Percentiles rank a stretch among this genome's conserved stretches.
phyloP scores from a whole-genome alignment of 108 stramenopile genomes.

The Skeletonema tropicum region DNA sequence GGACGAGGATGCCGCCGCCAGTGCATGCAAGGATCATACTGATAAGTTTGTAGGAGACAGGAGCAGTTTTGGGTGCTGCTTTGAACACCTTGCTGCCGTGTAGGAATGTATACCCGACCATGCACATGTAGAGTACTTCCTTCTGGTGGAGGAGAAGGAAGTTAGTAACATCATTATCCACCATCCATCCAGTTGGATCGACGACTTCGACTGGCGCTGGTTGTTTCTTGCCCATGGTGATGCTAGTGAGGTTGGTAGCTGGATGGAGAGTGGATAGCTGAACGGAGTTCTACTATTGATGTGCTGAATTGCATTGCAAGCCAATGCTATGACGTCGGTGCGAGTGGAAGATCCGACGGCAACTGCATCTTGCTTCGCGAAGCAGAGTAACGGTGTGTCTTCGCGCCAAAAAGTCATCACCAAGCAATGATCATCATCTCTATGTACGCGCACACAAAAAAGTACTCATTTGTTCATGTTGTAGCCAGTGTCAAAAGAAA shows the following conservation, averaged over 20 bases:
- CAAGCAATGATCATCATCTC: too few species aligned
- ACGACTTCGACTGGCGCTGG: conserved; percentile 6
- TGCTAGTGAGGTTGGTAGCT: background rate
- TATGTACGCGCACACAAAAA: too few species aligned
- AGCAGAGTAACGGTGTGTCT: too few species aligned
- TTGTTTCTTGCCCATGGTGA: conserved; percentile 5
- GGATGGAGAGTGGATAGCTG: too few species aligned
- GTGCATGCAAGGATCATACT: conserved; percentile 76
- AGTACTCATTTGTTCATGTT: too few species aligned
- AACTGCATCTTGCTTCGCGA: too few species aligned
- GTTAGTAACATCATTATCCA: conserved; percentile 70
- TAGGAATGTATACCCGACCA: conserved; percentile 77
- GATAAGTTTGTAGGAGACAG: conserved; percentile 77
- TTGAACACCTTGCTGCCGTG: conserved; percentile 84
- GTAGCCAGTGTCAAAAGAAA: too few species aligned
- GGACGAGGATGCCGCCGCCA: conserved; percentile 93
- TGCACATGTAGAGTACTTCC: conserved; percentile 67
- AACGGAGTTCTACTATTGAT: too few species aligned
- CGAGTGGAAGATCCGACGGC: too few species aligned
- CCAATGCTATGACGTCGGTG: too few species aligned
- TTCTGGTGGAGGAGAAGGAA: conserved; percentile 77
- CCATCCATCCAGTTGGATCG: conserved; percentile 83
- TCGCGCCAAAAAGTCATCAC: too few species aligned
- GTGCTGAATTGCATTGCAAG: too few species aligned
- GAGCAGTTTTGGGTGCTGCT: conserved; percentile 30